phyloP scores from a whole-genome alignment of 2,329 filamentous ascomycete genomes.

The Colletotrichum sansevieriae region DNA sequence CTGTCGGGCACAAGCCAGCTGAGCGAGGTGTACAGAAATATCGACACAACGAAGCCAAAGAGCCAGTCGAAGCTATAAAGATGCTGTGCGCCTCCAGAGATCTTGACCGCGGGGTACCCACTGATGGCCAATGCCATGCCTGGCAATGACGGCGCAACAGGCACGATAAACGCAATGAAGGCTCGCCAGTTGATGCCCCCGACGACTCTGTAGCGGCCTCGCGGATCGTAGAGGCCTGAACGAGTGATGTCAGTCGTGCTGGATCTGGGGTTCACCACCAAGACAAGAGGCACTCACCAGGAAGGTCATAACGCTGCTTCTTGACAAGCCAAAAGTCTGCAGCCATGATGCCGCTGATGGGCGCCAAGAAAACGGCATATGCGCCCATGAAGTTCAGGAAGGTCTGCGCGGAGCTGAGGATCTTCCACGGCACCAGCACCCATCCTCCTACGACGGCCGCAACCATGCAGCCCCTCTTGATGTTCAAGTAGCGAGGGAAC shows the following conservation, averaged over 20 bases:
- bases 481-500: conserved; percentile 66
- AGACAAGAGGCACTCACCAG: conserved; percentile 39
- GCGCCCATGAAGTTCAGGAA: conserved; percentile 76
- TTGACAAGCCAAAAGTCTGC: conserved; percentile 72
- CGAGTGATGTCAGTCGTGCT: background rate
- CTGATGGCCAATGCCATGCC: conserved; percentile 63
- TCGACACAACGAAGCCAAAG: conserved; percentile 39
- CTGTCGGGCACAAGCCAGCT: conserved; percentile 40
- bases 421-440: conserved; percentile 76
- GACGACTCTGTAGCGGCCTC: conserved; percentile 59
- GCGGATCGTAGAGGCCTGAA: conserved; percentile 49
- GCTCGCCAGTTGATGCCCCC: conserved; percentile 71
- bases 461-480: conserved; percentile 67
- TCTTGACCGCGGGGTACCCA: conserved; percentile 33
- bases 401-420: conserved; percentile 68
- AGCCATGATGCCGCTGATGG: conserved; percentile 71
- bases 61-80: conserved; percentile 42
- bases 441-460: conserved; percentile 67
- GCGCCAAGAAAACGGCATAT: conserved; percentile 70
- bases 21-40: conserved; percentile 33
- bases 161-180: conserved; percentile 67
- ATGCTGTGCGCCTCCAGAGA: conserved; percentile 35
- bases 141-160: conserved; percentile 68
- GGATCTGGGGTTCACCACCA: background rate
- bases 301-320: conserved; percentile 62